Conservation (phyloP, 2,329 filamentous ascomycete species). For the Didymella exigua region DNA sequence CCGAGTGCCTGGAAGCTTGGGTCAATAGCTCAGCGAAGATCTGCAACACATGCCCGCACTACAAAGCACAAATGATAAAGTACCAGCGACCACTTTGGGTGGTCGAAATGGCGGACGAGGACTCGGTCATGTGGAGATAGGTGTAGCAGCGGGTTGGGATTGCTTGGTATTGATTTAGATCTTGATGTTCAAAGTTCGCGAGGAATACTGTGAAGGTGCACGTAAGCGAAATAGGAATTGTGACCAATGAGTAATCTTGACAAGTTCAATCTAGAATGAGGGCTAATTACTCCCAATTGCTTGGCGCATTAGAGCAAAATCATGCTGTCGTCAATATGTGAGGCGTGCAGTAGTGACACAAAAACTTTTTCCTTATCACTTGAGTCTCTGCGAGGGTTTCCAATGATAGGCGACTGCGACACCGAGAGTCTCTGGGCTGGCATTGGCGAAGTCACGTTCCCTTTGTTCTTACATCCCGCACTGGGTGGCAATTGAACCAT, state of each 20-base stretch:
- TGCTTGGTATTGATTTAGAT: not conserved
- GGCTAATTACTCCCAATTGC: not conserved
- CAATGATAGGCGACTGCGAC: not conserved
- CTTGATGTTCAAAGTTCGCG: too few species aligned
- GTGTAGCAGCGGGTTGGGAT: not conserved
- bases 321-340: too few species aligned
- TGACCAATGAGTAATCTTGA: not conserved
- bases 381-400: not conserved
- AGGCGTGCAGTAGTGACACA: not conserved
- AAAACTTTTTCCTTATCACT: not conserved
- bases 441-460: not conserved
- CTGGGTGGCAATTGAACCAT: not conserved
- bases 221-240: not conserved
- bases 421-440: not conserved
- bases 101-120: not conserved
- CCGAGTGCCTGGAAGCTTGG: slow-evolving; percentile 1
- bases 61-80: not conserved
- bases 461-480: not conserved
- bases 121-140: not conserved
- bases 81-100: not conserved
- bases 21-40: not conserved
- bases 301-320: not conserved
- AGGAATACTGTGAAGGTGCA: not conserved
- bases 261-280: not conserved
- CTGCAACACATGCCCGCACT: not conserved